Conservation (phyloP, 345 rosid species). For the Pistacia integerrima region DNA sequence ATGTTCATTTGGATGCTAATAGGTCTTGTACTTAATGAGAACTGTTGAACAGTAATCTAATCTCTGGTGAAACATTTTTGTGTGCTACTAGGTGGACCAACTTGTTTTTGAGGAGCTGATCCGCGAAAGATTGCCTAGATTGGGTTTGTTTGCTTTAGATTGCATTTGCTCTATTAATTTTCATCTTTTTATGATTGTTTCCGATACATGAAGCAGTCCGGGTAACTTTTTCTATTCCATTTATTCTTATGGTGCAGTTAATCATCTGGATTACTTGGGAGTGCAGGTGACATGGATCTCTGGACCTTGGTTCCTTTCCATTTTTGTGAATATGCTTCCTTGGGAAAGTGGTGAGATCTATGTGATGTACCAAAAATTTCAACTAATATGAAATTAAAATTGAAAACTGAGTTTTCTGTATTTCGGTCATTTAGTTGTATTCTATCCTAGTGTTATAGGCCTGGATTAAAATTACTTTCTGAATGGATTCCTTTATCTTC, state of each 20-base stretch:
- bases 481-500: constrained; percentile 26
- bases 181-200: constrained; percentile 15
- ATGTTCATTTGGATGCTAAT: constrained; percentile 17
- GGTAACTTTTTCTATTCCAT: constrained; percentile 45
- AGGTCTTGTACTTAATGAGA: not conserved
- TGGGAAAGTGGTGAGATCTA: constrained; percentile 91
- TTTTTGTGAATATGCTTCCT: constrained; percentile 92
- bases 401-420: constrained; percentile 2
- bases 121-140: constrained; percentile 92
- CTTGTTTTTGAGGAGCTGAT: constrained; percentile 93
- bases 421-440: constrained; percentile 2
- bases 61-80: constrained; percentile 10
- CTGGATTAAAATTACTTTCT: constrained; percentile 16
- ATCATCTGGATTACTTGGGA: constrained; percentile 99
- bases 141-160: constrained; percentile 67
- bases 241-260: constrained; percentile 80
- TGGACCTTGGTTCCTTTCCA: constrained; percentile 97
- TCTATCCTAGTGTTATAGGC: not conserved
- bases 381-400: constrained; percentile 1
- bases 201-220: constrained; percentile 28
- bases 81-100: constrained; percentile 80
- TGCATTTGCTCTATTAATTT: constrained; percentile 8
- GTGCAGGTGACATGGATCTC: constrained; percentile 99
- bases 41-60: not conserved
- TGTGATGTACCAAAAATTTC: not conserved